phyloP scores from a whole-genome alignment of 2,329 filamentous ascomycete species.

The Colletotrichum sp. region DNA sequence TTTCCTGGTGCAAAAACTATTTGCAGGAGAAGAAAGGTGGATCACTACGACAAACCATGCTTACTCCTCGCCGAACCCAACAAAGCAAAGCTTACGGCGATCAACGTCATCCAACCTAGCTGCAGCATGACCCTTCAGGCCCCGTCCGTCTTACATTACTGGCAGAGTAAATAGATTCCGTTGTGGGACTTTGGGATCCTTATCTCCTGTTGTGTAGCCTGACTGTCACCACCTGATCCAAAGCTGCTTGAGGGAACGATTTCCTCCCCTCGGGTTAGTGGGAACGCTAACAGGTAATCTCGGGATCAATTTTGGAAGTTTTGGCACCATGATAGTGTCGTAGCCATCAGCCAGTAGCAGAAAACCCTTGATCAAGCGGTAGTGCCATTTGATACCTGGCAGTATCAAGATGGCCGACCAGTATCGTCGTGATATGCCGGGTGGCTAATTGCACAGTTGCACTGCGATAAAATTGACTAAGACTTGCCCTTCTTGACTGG shows the following conservation, averaged over 20 bases:
- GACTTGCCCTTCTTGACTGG: rapidly evolving
- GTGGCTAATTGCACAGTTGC: background rate
- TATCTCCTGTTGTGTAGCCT: background rate
- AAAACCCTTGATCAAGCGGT: background rate
- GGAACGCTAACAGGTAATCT: rapidly evolving
- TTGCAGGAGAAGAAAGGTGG: background rate
- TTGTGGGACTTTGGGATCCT: background rate
- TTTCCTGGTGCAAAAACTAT: too few relatives aligned
- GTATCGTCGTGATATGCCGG: background rate
- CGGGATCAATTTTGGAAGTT: background rate
- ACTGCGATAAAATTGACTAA: rapidly evolving
- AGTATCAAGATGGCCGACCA: background rate
- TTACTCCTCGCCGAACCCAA: background rate
- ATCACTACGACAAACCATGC: background rate
- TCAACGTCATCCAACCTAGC: background rate
- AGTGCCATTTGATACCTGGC: background rate
- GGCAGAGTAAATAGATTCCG: background rate
- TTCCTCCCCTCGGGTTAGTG: background rate
- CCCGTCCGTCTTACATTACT: background rate
- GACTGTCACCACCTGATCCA: background rate
- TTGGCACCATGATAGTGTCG: background rate
- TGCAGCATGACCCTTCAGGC: background rate
- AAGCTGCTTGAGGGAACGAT: background rate
- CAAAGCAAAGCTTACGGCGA: background rate
- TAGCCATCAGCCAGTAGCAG: background rate